These are phyloP conservation scores for Linnemannia exigua DNA, from an alignment of 192 early-diverging fungal genomes.

Conservation along the genomic window DNA sequence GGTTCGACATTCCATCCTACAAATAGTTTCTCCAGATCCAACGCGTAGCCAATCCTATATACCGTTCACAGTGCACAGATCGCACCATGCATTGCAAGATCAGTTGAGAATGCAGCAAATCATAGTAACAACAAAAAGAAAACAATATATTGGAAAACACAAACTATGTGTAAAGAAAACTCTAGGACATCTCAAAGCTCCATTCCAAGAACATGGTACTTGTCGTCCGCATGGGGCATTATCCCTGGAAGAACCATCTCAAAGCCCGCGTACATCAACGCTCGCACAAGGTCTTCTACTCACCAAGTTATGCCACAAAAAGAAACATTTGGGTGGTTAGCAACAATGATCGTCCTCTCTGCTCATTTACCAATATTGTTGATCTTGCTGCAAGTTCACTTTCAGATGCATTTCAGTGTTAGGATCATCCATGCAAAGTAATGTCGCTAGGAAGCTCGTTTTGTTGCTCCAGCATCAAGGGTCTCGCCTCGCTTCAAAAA, in stretches of 20 bases:
- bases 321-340: background rate
- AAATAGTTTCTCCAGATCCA: background rate
- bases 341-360: background rate
- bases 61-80: background rate
- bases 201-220: constrained; percentile 50
- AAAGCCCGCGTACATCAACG: constrained; percentile 74
- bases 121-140: background rate
- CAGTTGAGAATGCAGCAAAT: background rate
- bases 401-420: background rate
- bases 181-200: constrained; percentile 12
- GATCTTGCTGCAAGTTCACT: no score
- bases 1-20: background rate
- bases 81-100: background rate
- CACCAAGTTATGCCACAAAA: background rate
- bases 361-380: no score
- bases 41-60: background rate
- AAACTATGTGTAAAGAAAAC: background rate
- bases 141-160: background rate
- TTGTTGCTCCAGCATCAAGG: no score
- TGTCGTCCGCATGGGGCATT: constrained; percentile 32
- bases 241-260: constrained; percentile 65
- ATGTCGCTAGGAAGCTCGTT: background rate
- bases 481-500: no score
- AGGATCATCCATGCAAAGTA: background rate
- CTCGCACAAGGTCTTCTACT: constrained; percentile 63